Evolutionary conservation across 345 rosid genomes (phyloP).

Genomic region (Combretum micranthum): DNA sequence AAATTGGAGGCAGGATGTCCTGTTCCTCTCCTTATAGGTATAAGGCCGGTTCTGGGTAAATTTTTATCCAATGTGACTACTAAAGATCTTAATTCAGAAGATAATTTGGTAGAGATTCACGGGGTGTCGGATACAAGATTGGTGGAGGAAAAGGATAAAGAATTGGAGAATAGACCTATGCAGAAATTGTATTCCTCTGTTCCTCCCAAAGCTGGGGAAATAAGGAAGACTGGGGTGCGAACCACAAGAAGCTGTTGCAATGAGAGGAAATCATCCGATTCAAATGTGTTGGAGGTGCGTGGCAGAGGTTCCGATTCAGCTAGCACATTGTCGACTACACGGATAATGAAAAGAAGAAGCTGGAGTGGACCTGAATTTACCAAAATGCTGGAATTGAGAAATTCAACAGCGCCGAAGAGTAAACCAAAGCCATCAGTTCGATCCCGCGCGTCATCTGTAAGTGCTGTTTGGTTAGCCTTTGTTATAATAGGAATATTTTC

Average conservation of each 20-base stretch:
- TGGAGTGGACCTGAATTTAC: slow-evolving; percentile 27
- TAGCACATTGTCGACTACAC: slow-evolving; percentile 18
- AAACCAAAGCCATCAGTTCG: slow-evolving; percentile 16
- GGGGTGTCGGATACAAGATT: slow-evolving; percentile 24
- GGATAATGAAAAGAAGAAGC: slow-evolving; percentile 36
- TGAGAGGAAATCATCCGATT: slow-evolving; percentile 13
- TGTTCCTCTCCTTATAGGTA: slow-evolving; percentile 53
- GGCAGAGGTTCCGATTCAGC: slow-evolving; percentile 33
- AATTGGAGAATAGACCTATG: slow-evolving; percentile 15
- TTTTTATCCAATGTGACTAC: slow-evolving; percentile 37
- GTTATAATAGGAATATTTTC: neutral
- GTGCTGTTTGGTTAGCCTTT: too few species aligned
- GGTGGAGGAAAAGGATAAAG: slow-evolving; percentile 5
- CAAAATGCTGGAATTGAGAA: slow-evolving; percentile 20
- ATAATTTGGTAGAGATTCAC: slow-evolving; percentile 34
- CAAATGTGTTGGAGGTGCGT: slow-evolving; percentile 12
- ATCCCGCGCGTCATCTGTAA: neutral
- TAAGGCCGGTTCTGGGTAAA: slow-evolving; percentile 56
- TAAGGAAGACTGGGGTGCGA: slow-evolving; percentile 7
- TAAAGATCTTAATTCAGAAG: slow-evolving; percentile 40
- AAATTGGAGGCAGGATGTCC: slow-evolving; percentile 60
- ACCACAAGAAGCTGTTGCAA: slow-evolving; percentile 2
- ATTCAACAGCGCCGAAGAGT: slow-evolving; percentile 20
- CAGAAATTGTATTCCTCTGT: slow-evolving; percentile 19
- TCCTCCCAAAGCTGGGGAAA: slow-evolving; percentile 2